Evolutionary conservation across 2,329 filamentous ascomycete genomes (phyloP).

Genomic region (Claviceps monticola): DNA sequence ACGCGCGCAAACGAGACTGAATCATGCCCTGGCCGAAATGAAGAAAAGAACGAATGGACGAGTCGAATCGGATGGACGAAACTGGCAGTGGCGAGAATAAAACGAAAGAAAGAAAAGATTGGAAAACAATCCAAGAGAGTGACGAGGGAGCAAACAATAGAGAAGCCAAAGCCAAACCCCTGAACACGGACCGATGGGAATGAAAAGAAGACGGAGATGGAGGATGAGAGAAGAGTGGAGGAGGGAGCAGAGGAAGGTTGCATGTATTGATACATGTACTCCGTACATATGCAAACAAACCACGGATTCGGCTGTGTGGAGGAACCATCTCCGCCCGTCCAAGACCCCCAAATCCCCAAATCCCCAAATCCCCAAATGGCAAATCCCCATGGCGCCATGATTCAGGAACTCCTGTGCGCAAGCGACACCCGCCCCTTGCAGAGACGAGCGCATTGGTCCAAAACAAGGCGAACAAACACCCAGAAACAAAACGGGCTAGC

Average conservation of each 20-base stretch:
- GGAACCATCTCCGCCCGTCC: background rate
- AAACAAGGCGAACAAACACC: too few species aligned
- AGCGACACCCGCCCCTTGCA: background rate
- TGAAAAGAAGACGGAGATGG: background rate
- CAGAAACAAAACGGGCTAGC: background rate
- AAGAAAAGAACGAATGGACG: background rate
- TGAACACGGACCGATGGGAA: background rate
- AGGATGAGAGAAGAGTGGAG: background rate
- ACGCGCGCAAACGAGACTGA: background rate
- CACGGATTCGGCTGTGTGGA: background rate
- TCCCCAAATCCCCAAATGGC: background rate
- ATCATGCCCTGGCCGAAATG: background rate
- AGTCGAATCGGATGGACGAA: conserved; percentile 1
- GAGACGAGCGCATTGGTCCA: too few species aligned
- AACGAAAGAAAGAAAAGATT: background rate
- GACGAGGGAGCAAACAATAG: background rate
- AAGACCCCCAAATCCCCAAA: background rate
- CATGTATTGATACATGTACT: too few species aligned
- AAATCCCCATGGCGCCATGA: background rate
- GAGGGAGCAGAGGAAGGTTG: background rate
- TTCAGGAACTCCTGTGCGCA: background rate
- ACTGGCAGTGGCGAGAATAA: background rate
- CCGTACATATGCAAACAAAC: background rate
- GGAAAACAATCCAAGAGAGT: background rate
- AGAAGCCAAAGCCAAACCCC: background rate